A percentile compares a stretch with the other conserved stretches of the same genome.
These are phyloP conservation scores for Phaeotremella fagi DNA, from an alignment of 768 basidiomycete species.

Conservation along the genomic window DNA sequence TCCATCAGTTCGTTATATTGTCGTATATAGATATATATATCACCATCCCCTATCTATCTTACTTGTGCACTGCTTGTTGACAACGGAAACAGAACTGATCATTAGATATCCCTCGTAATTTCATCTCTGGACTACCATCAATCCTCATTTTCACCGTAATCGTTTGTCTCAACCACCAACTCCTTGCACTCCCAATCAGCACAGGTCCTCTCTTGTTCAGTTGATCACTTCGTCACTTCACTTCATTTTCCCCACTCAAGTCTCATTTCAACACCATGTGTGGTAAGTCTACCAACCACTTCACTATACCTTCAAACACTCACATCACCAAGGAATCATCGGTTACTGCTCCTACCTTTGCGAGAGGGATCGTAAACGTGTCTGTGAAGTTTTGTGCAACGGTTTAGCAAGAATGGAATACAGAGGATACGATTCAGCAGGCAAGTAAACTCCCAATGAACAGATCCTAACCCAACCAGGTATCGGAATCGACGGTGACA, in stretches of 20 bases:
- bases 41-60: no score
- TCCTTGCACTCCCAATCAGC: no score
- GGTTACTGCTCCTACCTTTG: constrained; percentile 90
- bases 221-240: background rate
- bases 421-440: constrained; percentile 94
- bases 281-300: constrained; percentile 4
- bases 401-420: constrained; percentile 95
- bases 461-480: constrained; percentile 25
- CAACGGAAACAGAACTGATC: no score
- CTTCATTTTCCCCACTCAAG: background rate
- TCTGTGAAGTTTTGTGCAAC: constrained; percentile 82
- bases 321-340: constrained; percentile 84
- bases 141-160: no score
- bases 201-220: background rate
- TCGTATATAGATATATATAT: no score
- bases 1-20: no score
- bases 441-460: constrained; percentile 30
- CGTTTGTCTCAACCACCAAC: background rate
- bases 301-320: background rate
- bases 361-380: constrained; percentile 89
- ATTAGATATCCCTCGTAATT: no score
- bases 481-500: constrained; percentile 78
- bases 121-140: no score
- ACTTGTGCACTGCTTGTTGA: no score
- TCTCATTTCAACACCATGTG: constrained; percentile 5